Evolutionary conservation across 169 alveolate genomes (phyloP).

Genomic region (Eimeria maxima): DNA sequence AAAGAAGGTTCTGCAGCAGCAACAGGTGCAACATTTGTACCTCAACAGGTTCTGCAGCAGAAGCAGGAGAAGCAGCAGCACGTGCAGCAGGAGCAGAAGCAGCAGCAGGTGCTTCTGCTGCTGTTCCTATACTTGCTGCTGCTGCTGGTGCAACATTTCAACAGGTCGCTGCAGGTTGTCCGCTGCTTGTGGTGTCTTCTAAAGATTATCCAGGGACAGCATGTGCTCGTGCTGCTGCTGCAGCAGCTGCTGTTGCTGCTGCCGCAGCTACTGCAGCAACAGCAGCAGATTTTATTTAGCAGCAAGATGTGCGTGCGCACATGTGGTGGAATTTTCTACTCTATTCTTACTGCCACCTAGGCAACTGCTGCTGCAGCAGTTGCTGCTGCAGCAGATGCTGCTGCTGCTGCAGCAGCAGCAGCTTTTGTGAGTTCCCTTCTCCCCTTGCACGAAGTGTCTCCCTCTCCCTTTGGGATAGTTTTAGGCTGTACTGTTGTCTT

Average conservation of each 20-base stretch:
- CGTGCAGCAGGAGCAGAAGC: neutral
- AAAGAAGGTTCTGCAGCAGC: no score
- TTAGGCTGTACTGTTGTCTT: no score
- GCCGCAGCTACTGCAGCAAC: neutral
- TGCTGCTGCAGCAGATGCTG: slow-evolving; percentile 10
- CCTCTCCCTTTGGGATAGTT: neutral
- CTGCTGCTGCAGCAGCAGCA: neutral
- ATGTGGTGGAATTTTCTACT: neutral
- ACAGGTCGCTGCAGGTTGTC: neutral
- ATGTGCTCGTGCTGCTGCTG: neutral
- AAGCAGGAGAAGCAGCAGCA: slow-evolving; percentile 8
- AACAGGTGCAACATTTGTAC: no score
- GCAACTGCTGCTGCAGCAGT: slow-evolving; percentile 36
- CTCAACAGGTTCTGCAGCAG: slow-evolving; percentile 29
- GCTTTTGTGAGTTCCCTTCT: no score
- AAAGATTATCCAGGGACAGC: neutral
- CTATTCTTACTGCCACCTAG: neutral
- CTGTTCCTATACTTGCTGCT: neutral
- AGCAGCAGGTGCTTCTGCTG: neutral
- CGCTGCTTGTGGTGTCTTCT: neutral
- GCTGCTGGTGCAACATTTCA: neutral
- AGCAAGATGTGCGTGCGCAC: neutral
- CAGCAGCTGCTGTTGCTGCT: neutral
- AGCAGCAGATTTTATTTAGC: neutral
- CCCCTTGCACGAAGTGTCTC: no score